Conservation (phyloP, 257 asterid species). For the Sherardia arvensis region DNA sequence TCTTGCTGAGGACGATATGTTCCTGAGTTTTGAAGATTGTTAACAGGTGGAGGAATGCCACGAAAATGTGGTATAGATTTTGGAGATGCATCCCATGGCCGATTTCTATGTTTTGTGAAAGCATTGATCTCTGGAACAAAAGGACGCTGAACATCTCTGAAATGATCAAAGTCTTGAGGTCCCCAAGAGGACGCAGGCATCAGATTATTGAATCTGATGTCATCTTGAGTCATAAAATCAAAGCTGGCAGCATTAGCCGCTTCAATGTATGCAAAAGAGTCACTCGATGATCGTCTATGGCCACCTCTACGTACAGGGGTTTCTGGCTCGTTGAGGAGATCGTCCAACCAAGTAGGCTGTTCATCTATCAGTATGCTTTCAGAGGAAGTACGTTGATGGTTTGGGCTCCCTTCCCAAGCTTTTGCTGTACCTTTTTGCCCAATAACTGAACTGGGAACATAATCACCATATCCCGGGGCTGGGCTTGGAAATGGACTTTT, state of each 20-base stretch:
- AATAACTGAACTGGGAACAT: constrained; percentile 41
- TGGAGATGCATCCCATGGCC: constrained; percentile 48
- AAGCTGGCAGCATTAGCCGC: constrained; percentile 12
- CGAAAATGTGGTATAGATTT: constrained; percentile 37
- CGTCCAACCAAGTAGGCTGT: constrained; percentile 91
- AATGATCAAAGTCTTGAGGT: constrained; percentile 49
- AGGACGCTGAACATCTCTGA: constrained; percentile 41
- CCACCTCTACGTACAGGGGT: constrained; percentile 80
- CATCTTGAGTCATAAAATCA: constrained; percentile 16
- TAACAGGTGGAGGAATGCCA: constrained; percentile 43
- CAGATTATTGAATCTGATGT: constrained; percentile 22
- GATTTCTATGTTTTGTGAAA: constrained; percentile 38
- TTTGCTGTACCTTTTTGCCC: constrained; percentile 38
- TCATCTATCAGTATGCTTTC: constrained; percentile 72
- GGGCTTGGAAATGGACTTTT: constrained; percentile 78
- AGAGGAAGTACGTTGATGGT: constrained; percentile 86
- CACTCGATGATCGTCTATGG: constrained; percentile 95
- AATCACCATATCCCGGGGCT: constrained; percentile 57
- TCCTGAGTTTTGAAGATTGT: constrained; percentile 32
- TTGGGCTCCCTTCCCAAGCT: constrained; percentile 50
- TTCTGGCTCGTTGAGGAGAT: constrained; percentile 87
- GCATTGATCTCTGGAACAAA: constrained; percentile 39
- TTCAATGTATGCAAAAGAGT: constrained; percentile 74
- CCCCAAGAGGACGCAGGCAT: constrained; percentile 58
- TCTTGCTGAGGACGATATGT: constrained; percentile 38